phyloP scores from a whole-genome alignment of 805 yeast species.

The Yarrowia sp. region DNA sequence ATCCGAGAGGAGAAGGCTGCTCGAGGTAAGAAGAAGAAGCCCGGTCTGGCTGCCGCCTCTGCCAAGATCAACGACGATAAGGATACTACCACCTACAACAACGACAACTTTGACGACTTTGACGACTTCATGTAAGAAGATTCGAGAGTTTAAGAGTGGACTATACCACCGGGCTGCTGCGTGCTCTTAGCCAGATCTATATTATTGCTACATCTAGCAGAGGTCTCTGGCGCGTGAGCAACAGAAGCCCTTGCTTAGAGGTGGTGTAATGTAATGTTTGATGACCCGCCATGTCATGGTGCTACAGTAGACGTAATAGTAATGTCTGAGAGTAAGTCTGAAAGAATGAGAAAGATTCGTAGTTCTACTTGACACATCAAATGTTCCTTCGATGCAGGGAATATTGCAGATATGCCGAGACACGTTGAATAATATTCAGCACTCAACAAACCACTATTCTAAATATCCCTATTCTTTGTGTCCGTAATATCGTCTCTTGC shows the following conservation, averaged over 20 bases:
- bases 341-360: no score
- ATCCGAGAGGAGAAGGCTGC: conserved; percentile 89
- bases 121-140: conserved; percentile 53
- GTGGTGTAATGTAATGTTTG: conserved; percentile 25
- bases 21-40: conserved; percentile 96
- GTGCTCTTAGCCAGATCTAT: neutral
- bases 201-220: neutral
- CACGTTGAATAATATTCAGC: no score
- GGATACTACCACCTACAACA: conserved; percentile 60
- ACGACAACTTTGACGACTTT: conserved; percentile 52
- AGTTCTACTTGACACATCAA: no score
- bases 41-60: conserved; percentile 74
- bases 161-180: conserved; percentile 20
- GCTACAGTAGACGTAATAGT: neutral
- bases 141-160: neutral
- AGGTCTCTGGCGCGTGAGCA: neutral
- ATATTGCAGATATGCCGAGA: no score
- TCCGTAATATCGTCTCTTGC: no score
- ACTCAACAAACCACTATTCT: no score
- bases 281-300: conserved; percentile 19
- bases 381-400: no score
- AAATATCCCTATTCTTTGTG: no score
- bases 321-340: neutral
- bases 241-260: conserved; percentile 8
- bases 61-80: conserved; percentile 66